Evolutionary conservation across 2,329 filamentous ascomycete species (phyloP).

Genomic region (Clonostachys byssicola): DNA sequence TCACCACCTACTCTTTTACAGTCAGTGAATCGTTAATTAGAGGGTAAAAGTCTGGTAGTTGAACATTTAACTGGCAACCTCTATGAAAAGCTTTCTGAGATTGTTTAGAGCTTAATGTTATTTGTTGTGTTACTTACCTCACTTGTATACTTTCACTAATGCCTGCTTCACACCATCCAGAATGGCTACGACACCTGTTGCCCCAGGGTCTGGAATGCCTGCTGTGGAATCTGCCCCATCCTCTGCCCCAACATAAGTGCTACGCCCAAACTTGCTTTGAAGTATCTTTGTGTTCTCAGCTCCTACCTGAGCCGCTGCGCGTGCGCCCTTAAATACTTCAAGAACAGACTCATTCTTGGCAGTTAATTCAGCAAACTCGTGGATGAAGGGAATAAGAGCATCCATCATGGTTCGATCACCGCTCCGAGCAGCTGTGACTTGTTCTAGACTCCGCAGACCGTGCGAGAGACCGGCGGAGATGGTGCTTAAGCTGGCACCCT

Average conservation of each 20-base stretch:
- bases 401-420: constrained; percentile 1
- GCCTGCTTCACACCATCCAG: no score
- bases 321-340: neutral
- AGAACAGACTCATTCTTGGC: constrained; percentile 21
- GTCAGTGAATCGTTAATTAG: no score
- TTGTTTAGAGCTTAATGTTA: no score
- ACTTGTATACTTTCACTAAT: no score
- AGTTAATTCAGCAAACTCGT: constrained; percentile 32
- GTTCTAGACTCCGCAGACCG: constrained; percentile 51
- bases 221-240: neutral
- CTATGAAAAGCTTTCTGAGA: no score
- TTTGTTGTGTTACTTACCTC: no score
- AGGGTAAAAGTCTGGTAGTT: no score
- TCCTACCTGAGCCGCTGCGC: no score
- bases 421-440: constrained; percentile 34
- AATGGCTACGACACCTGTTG: no score
- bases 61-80: no score
- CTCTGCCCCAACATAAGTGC: neutral
- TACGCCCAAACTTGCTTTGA: constrained; percentile 26
- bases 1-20: no score
- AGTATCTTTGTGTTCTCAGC: neutral
- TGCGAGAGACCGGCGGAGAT: neutral
- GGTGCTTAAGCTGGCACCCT: neutral
- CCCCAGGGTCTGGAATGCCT: no score
- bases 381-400: neutral